Percentiles rank a stretch among this genome's conserved stretches.
Evolutionary conservation across 2,329 filamentous ascomycete genomes (phyloP).

Genomic region (Dactylellina cionopaga): DNA sequence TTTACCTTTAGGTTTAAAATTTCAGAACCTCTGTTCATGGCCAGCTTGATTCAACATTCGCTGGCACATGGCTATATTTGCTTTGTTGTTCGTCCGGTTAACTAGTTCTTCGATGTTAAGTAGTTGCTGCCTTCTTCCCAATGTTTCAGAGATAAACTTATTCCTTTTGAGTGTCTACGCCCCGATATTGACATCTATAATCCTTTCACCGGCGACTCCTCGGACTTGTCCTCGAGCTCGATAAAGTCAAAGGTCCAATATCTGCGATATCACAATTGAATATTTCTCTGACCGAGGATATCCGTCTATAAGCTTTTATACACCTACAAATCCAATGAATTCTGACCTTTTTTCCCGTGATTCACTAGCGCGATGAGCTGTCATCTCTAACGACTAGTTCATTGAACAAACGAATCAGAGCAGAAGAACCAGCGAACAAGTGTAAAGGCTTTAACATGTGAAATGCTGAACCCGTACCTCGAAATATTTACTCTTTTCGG

Average conservation of each 20-base stretch:
- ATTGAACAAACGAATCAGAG: constrained; percentile 18
- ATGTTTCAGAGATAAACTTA: constrained; percentile 11
- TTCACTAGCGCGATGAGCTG: constrained; percentile 21
- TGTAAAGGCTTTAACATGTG: constrained; percentile 8
- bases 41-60: constrained; percentile 18
- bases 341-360: constrained; percentile 26
- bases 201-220: background rate
- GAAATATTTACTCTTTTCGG: too few species aligned
- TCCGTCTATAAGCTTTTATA: constrained; percentile 31
- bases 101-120: background rate
- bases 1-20: background rate
- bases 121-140: background rate
- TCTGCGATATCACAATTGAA: background rate
- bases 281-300: constrained; percentile 24
- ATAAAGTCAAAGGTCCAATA: background rate
- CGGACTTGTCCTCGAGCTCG: background rate
- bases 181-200: too few species aligned
- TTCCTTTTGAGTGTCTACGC: too few species aligned
- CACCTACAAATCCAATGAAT: background rate
- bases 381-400: background rate
- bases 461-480: background rate
- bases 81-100: background rate
- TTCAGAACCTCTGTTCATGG: background rate
- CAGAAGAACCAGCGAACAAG: background rate
- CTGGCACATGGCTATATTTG: background rate